Evolutionary conservation across 176 grass and related monocot species (phyloP).

Genomic region (Cenchrus fungigraminus): DNA sequence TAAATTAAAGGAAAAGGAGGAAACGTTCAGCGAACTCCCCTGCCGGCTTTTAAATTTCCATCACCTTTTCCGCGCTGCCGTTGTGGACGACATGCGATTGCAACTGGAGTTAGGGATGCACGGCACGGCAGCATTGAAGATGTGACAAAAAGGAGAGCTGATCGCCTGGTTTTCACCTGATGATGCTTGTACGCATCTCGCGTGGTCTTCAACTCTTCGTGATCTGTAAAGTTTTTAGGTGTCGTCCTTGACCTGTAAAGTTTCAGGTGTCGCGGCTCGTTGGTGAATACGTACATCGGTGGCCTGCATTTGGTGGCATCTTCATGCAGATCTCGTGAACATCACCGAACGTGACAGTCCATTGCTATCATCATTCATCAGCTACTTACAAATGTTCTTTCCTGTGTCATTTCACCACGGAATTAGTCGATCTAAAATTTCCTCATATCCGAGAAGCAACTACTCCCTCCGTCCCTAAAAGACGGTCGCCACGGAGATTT

Average conservation of each 20-base stretch:
- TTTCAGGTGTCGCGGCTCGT: neutral
- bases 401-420: no score
- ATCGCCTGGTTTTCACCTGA: slow-evolving; percentile 20
- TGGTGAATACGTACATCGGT: neutral
- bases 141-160: slow-evolving; percentile 28
- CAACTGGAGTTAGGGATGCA: neutral
- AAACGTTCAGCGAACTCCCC: neutral
- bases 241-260: slow-evolving; percentile 26
- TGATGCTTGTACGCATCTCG: slow-evolving; percentile 17
- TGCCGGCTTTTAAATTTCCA: neutral
- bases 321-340: slow-evolving; percentile 2
- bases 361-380: no score
- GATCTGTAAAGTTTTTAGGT: slow-evolving; percentile 39
- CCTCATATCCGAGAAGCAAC: no score
- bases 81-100: slow-evolving; percentile 20
- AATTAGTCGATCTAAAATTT: neutral
- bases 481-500: no score
- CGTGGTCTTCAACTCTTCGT: neutral
- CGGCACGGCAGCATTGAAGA: neutral
- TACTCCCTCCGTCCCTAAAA: no score
- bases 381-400: neutral
- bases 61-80: slow-evolving; percentile 2
- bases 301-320: neutral
- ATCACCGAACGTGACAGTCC: neutral
- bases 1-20: neutral